Base-by-base conservation (phyloP, 306 rosid genomes). In the Fragaria nilgerrensis region DNA sequence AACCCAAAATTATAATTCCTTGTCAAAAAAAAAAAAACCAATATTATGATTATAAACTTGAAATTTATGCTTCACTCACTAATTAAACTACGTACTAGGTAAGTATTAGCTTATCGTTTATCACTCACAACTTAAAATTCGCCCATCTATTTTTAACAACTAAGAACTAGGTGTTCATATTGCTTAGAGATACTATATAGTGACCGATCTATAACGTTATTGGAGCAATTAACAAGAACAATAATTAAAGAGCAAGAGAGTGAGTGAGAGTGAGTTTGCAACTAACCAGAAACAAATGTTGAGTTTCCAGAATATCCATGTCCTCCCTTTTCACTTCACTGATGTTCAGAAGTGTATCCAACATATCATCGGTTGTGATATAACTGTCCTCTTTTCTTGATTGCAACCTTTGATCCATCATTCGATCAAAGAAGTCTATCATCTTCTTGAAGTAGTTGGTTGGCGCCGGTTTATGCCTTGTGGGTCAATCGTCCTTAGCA, bases 261-360 rank as follows among this genome's bases (percentile, higher is more conserved):
- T 25, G 27, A 25, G 27, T 25, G 2, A 7, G 45, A 41, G 45
- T 41, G 11, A 41, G 45, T 39, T 39, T 1, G 5, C 8, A 0
- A 55, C 76, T 37, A 14, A 73, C 76, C 76, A 73, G 5, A 73
- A 73, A 8, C 76, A 73, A 14, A 14, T 73, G 50, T n/a, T 73
- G 22, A 22, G 25, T 22, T 14, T 20, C 9, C 2, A 1, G 9
- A 5, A 9, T 36, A 8, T 55, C 52, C 76, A 73, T n/a, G 7
- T 55, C 52, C 50, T 55, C 50, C 25, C 7, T 15, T 3, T 14
- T 37, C 22, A 10, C 37, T 13, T 73, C 67, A 37, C 66, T 12
- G 36, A 53, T 22, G 67, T 55, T 14, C 5, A 53, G 8, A 39
- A 73, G 76, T 14, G 50, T 53, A 13, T 73, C 76, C 67, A 73